phyloP scores from a whole-genome alignment of 805 yeast genomes.

The Wickerhamiella brachini region DNA sequence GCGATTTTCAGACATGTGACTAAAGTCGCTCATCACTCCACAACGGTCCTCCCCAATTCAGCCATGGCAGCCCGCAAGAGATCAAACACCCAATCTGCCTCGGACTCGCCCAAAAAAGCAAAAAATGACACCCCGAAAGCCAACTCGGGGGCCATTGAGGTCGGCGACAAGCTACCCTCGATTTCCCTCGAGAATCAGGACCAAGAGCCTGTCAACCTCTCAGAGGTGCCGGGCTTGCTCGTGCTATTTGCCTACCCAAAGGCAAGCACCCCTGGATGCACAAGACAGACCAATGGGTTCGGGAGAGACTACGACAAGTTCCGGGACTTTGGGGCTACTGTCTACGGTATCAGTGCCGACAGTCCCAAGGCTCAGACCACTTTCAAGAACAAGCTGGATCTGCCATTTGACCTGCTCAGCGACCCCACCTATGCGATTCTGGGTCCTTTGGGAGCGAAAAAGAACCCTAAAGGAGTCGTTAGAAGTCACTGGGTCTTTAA shows the following conservation, averaged over 20 bases:
- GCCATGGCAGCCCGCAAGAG: background rate
- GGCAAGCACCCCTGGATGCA: conserved; percentile 94
- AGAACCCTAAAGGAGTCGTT: conserved; percentile 57
- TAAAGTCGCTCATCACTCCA: background rate
- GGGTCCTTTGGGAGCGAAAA: conserved; percentile 69
- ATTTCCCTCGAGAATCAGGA: conserved; percentile 54
- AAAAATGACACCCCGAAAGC: conserved; percentile 10
- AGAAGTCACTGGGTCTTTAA: conserved; percentile 89
- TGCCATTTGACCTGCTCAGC: conserved; percentile 60
- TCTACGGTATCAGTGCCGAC: conserved; percentile 78
- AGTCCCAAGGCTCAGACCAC: conserved; percentile 61
- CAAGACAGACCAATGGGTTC: conserved; percentile 86
- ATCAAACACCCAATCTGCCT: background rate
- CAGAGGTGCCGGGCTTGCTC: conserved; percentile 30
- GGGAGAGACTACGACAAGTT: conserved; percentile 49
- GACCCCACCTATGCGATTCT: conserved; percentile 65
- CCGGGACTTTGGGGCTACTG: conserved; percentile 36
- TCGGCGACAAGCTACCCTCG: conserved; percentile 55
- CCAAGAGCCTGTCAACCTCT: conserved; percentile 43
- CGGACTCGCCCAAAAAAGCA: background rate
- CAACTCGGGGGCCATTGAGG: conserved; percentile 10
- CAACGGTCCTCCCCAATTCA: no score
- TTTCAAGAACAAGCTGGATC: conserved; percentile 57
- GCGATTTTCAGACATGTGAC: background rate
- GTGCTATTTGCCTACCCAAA: conserved; percentile 64